These are phyloP conservation scores for Diaporthe sp. DNA, from an alignment of 2,329 filamentous ascomycete genomes.

Conservation along the genomic window DNA sequence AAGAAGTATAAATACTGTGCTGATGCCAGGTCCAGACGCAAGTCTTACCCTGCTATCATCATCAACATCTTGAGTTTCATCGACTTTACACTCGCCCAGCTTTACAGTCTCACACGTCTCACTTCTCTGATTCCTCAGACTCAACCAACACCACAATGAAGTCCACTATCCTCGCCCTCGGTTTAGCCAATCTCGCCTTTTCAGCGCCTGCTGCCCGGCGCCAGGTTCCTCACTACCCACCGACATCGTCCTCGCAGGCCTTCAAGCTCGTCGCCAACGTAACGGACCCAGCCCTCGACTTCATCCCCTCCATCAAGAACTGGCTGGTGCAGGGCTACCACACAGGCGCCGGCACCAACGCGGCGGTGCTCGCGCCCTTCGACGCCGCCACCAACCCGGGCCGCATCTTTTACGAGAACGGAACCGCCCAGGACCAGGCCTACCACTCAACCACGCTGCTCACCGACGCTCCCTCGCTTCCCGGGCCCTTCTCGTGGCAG, in stretches of 20 bases:
- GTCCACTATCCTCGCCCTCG: not conserved
- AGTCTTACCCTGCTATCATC: not conserved
- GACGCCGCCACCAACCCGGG: conserved; percentile 7
- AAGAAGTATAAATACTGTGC: not conserved
- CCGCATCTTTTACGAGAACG: conserved; percentile 3
- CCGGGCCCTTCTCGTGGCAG: conserved; percentile 1
- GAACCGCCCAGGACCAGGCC: not conserved
- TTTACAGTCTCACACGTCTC: too few relatives aligned
- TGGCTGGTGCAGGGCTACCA: conserved; percentile 16
- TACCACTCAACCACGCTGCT: not conserved
- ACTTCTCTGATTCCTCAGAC: too few relatives aligned
- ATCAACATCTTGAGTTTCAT: not conserved
- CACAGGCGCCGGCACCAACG: conserved; percentile 9
- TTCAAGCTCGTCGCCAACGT: conserved; percentile 13
- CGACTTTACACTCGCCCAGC: too few relatives aligned
- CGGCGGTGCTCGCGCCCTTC: conserved; percentile 4
- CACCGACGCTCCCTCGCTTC: not conserved
- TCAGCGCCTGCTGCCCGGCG: not conserved
- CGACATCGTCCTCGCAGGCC: not conserved
- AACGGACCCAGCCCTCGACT: not conserved
- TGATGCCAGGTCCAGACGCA: too few relatives aligned
- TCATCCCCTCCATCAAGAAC: not conserved
- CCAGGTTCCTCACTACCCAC: not conserved
- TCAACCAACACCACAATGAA: not conserved
- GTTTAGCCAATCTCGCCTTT: not conserved